phyloP scores from a whole-genome alignment of 768 basidiomycete species.

The Daedalea quercina region DNA sequence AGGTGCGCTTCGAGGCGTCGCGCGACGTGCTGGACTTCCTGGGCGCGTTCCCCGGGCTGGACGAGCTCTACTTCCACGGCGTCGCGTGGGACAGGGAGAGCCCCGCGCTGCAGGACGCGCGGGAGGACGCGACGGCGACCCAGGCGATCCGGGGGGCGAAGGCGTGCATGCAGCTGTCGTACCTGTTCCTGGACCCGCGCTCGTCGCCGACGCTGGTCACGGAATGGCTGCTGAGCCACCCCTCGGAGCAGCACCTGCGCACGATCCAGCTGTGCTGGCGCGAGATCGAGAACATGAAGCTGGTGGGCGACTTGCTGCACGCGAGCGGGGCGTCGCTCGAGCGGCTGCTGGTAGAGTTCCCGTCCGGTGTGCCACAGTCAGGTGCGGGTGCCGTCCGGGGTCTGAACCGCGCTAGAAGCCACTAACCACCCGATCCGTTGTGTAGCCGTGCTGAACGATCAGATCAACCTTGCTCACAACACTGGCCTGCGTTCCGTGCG shows the following conservation, averaged over 20 bases:
- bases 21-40: slow-evolving; percentile 21
- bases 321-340: slow-evolving; percentile 21
- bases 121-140: background rate
- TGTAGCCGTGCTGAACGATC: slow-evolving; percentile 18
- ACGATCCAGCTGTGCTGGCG: slow-evolving; percentile 25
- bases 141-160: background rate
- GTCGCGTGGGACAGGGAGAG: slow-evolving; percentile 21
- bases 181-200: slow-evolving; percentile 21
- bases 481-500: slow-evolving; percentile 20
- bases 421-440: background rate
- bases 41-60: slow-evolving; percentile 19
- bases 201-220: slow-evolving; percentile 24
- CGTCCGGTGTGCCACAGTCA: slow-evolving; percentile 17
- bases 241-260: slow-evolving; percentile 17
- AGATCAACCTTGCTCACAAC: slow-evolving; percentile 21
- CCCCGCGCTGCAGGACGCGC: slow-evolving; percentile 9
- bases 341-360: slow-evolving; percentile 22
- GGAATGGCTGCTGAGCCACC: slow-evolving; percentile 21
- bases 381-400: slow-evolving; percentile 7
- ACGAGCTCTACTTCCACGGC: slow-evolving; percentile 23
- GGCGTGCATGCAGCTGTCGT: slow-evolving; percentile 17
- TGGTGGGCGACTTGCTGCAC: slow-evolving; percentile 19
- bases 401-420: no score
- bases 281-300: slow-evolving; percentile 19
- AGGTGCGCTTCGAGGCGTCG: slow-evolving; percentile 20